Percentiles rank a stretch among this genome's conserved stretches.
These are phyloP conservation scores for Macrophomina tecta DNA, from an alignment of 2,329 filamentous ascomycete species.

Conservation along the genomic window DNA sequence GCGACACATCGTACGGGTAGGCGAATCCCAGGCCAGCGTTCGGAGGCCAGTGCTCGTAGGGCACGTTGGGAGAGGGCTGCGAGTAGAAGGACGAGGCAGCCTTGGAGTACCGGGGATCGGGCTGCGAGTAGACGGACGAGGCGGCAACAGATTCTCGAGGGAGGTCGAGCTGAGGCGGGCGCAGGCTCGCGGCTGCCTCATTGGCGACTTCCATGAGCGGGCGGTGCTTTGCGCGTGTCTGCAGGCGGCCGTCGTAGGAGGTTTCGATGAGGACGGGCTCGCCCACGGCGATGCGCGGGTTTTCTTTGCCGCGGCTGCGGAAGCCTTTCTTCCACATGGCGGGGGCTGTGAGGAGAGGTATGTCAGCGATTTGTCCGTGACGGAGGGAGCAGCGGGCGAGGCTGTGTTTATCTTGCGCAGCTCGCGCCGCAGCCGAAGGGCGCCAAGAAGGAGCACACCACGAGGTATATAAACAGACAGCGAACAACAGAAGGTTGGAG, in stretches of 20 bases:
- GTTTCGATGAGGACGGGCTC: conserved; percentile 54
- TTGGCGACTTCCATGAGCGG: conserved; percentile 35
- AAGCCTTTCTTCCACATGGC: conserved; percentile 61
- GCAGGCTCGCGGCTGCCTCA: conserved; percentile 30
- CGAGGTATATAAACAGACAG: background rate
- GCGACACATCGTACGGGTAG: conserved; percentile 24
- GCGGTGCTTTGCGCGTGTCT: conserved; percentile 32
- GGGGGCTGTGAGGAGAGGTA: background rate
- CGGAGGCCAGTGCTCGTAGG: conserved; percentile 20
- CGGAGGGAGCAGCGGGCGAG: background rate
- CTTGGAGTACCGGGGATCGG: conserved; percentile 46
- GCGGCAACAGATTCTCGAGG: conserved; percentile 29
- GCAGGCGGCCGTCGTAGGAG: conserved; percentile 51
- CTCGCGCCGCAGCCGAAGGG: background rate
- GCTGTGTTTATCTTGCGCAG: background rate
- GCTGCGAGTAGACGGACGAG: conserved; percentile 69
- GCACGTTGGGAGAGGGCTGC: conserved; percentile 54
- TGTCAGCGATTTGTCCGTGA: conserved; percentile 10
- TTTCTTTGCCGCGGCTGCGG: conserved; percentile 50
- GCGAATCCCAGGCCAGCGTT: conserved; percentile 26
- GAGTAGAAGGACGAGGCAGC: conserved; percentile 66
- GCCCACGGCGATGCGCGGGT: conserved; percentile 52
- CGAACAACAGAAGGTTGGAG: background rate
- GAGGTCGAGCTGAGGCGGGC: conserved; percentile 4
- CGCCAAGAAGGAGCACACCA: conserved; percentile 4